A percentile compares a stretch with the other conserved stretches of the same genome.
Conservation (phyloP, 2,329 filamentous ascomycete species). For the Aspergillus novofumigatus region DNA sequence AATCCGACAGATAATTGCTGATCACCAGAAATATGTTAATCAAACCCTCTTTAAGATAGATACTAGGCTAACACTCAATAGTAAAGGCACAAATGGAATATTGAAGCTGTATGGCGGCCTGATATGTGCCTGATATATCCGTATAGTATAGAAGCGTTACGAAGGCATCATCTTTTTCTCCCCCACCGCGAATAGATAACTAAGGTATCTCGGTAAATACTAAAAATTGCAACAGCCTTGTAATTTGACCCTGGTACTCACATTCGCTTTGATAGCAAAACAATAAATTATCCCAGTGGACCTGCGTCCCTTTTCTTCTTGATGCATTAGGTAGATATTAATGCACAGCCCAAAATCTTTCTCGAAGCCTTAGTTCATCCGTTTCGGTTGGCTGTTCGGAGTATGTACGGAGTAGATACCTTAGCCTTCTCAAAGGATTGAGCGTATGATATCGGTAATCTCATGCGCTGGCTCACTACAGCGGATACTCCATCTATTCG, state of each 20-base stretch:
- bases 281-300: neutral
- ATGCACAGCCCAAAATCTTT: constrained; percentile 20
- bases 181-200: neutral
- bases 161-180: neutral
- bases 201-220: neutral
- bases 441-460: neutral
- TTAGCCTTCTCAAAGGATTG: neutral
- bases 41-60: neutral
- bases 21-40: neutral
- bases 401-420: neutral
- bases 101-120: constrained; percentile 23
- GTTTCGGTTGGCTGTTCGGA: neutral
- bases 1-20: neutral
- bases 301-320: neutral
- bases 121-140: constrained; percentile 18
- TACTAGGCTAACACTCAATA: neutral
- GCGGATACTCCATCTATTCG: neutral
- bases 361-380: constrained; percentile 14
- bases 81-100: neutral
- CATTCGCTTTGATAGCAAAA: neutral
- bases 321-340: constrained; percentile 1
- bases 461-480: neutral
- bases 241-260: neutral
- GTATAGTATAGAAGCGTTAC: neutral
- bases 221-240: neutral